These are phyloP conservation scores for Colletotrichum sp. DNA, from an alignment of 2,329 filamentous ascomycete genomes.

Conservation along the genomic window DNA sequence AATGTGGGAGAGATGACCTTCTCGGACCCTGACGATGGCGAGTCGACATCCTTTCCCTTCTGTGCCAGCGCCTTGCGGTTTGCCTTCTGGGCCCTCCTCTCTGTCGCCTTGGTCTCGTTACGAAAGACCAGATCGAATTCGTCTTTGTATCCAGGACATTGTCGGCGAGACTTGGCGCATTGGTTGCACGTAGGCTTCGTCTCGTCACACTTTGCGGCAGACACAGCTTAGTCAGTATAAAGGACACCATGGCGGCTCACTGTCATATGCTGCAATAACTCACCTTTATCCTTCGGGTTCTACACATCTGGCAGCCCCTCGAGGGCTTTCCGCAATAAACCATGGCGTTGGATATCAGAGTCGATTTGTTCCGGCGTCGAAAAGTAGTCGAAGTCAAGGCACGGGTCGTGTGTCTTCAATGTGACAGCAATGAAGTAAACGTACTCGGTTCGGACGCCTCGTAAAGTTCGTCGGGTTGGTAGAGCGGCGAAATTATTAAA, in stretches of 20 bases:
- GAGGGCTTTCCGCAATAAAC: conserved; percentile 72
- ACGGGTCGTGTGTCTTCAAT: neutral
- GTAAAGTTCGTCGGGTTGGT: neutral
- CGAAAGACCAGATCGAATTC: conserved; percentile 76
- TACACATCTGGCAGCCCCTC: conserved; percentile 76
- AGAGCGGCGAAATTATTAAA: neutral
- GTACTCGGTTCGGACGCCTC: neutral
- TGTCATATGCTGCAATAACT: conserved; percentile 20
- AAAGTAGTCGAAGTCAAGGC: neutral
- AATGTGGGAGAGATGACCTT: conserved; percentile 23
- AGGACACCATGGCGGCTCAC: neutral
- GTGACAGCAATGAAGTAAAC: neutral
- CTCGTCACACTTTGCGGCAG: conserved; percentile 63
- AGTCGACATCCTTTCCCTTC: conserved; percentile 34
- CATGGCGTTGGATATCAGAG: conserved; percentile 45
- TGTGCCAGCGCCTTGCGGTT: conserved; percentile 50
- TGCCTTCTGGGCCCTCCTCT: conserved; percentile 63
- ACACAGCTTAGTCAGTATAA: conserved; percentile 19
- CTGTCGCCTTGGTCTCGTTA: conserved; percentile 73
- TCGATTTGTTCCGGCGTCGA: neutral
- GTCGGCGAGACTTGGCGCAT: conserved; percentile 66
- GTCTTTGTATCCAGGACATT: conserved; percentile 72
- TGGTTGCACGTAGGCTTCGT: conserved; percentile 70
- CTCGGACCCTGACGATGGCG: conserved; percentile 26
- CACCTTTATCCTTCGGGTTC: conserved; percentile 76